Percentiles rank a stretch among this genome's conserved stretches.
Conservation (phyloP, 1,139 yeast genomes). For the Diutina sp. region DNA sequence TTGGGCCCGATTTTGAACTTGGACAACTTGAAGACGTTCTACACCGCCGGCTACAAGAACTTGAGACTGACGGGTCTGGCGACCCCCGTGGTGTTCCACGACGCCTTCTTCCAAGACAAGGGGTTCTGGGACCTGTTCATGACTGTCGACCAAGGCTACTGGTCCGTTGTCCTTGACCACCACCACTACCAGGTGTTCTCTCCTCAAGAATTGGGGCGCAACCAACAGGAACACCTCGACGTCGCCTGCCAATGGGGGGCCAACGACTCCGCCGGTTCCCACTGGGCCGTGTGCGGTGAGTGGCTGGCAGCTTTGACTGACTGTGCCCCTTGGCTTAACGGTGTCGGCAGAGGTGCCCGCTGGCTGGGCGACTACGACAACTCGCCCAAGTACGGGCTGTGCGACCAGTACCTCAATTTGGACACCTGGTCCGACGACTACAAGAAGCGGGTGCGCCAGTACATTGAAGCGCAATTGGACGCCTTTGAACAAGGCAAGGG, state of each 20-base stretch:
- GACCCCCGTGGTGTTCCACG: constrained; percentile 51
- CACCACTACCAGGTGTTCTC: constrained; percentile 87
- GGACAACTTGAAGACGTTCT: constrained; percentile 38
- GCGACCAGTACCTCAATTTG: constrained; percentile 44
- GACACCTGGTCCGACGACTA: constrained; percentile 49
- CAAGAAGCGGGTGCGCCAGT: constrained; percentile 47
- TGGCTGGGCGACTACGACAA: constrained; percentile 56
- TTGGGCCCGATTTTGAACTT: constrained; percentile 56
- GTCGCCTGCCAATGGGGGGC: constrained; percentile 55
- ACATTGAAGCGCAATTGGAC: constrained; percentile 83
- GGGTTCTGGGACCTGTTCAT: constrained; percentile 51
- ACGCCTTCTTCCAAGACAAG: constrained; percentile 46
- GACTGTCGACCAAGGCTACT: constrained; percentile 28
- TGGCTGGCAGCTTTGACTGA: constrained; percentile 93
- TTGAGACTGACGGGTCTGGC: constrained; percentile 36
- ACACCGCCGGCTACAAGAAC: constrained; percentile 37
- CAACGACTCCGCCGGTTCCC: constrained; percentile 36
- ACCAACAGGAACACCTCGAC: constrained; percentile 47
- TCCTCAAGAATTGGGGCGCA: constrained; percentile 40
- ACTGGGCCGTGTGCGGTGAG: constrained; percentile 80
- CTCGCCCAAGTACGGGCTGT: constrained; percentile 46
- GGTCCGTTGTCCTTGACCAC: constrained; percentile 74
- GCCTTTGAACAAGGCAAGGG: constrained; percentile 63
- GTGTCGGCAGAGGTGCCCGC: constrained; percentile 81
- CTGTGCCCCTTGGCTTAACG: constrained; percentile 86